These are phyloP conservation scores for Cryptosporidium tyzzeri DNA, from an alignment of 169 alveolate genomes.

Conservation along the genomic window DNA sequence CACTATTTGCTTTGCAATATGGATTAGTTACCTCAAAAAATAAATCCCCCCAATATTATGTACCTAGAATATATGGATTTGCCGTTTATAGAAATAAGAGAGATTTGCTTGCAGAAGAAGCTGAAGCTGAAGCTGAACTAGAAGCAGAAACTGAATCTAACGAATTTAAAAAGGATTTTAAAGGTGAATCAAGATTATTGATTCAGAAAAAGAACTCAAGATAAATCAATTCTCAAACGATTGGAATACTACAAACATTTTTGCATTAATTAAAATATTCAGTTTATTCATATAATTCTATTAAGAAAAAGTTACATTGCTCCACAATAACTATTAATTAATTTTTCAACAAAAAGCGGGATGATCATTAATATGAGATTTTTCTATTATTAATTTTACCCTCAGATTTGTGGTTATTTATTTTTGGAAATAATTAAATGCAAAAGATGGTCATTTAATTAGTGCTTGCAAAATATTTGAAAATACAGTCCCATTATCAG, in stretches of 20 bases:
- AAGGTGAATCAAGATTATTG: slow-evolving; percentile 8
- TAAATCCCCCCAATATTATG: slow-evolving; percentile 39
- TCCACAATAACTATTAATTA: background rate
- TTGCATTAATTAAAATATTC: background rate
- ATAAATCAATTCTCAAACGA: background rate
- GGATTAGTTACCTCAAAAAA: slow-evolving; percentile 33
- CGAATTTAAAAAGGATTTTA: background rate
- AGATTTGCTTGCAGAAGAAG: slow-evolving; percentile 60
- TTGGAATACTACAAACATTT: background rate
- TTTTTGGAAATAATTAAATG: background rate
- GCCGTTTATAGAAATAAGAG: slow-evolving; percentile 74
- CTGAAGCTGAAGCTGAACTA: slow-evolving; percentile 11
- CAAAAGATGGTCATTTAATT: background rate
- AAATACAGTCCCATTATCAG: too few species aligned
- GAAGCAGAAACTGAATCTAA: slow-evolving; percentile 1
- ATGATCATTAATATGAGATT: background rate
- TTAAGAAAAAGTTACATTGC: background rate
- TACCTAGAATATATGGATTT: slow-evolving; percentile 71
- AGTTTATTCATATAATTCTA: background rate
- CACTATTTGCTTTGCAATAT: slow-evolving; percentile 80
- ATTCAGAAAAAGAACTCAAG: background rate
- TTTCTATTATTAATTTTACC: background rate
- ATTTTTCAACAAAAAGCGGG: background rate
- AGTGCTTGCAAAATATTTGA: background rate
- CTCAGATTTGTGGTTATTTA: background rate